These are phyloP conservation scores for Xanthoconium separans DNA, from an alignment of 1,284 basidiomycete species.

Conservation along the genomic window DNA sequence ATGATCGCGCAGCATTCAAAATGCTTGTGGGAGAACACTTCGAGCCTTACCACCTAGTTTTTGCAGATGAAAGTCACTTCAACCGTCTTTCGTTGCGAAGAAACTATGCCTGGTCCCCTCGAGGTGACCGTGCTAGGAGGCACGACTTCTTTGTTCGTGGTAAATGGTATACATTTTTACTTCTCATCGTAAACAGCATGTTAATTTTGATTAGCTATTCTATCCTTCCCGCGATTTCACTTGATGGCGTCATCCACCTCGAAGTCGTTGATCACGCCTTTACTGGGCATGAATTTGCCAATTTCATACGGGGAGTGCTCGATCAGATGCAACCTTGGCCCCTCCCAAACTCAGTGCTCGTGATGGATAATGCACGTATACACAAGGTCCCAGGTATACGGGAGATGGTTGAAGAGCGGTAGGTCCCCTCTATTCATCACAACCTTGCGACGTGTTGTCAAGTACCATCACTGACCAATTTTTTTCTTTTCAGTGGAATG, in stretches of 20 bases:
- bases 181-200: too few species aligned
- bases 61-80: too few species aligned
- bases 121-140: too few species aligned
- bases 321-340: slow-evolving; percentile 30
- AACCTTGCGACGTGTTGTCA: neutral
- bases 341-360: slow-evolving; percentile 2
- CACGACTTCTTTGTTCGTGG: too few species aligned
- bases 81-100: too few species aligned
- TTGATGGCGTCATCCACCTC: slow-evolving; percentile 29
- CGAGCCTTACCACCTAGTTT: too few species aligned
- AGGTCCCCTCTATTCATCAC: neutral
- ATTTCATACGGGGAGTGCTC: slow-evolving; percentile 32
- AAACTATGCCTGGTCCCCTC: too few species aligned
- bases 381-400: neutral
- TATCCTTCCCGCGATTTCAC: slow-evolving; percentile 10
- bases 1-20: neutral
- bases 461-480: too few species aligned
- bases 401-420: neutral
- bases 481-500: too few species aligned
- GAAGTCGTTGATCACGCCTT: slow-evolving; percentile 22
- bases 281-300: neutral
- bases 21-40: neutral
- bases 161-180: too few species aligned
- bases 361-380: slow-evolving; percentile 13
- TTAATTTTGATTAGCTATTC: neutral